Conservation (phyloP, 2,329 filamentous ascomycete species). For the Penicillium psychrosexuale region DNA sequence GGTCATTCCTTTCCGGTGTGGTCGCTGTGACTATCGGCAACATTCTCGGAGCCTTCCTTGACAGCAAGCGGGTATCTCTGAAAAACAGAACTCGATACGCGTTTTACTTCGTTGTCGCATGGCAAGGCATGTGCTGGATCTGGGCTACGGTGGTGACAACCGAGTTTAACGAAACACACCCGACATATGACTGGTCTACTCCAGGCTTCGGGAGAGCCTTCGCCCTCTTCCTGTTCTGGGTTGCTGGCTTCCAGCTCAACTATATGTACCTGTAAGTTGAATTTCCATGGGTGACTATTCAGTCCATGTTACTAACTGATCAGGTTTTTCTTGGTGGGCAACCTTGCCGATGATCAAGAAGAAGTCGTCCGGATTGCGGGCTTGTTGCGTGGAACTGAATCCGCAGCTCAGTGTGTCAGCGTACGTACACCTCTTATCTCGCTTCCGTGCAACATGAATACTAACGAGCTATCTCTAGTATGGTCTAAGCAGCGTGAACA, state of each 20-base stretch:
- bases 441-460: background rate
- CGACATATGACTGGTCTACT: constrained; percentile 64
- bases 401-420: constrained; percentile 68
- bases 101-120: constrained; percentile 49
- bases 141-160: constrained; percentile 67
- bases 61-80: constrained; percentile 55
- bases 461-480: constrained; percentile 46
- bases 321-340: constrained; percentile 67
- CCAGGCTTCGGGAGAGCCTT: constrained; percentile 65
- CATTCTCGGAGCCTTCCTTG: constrained; percentile 63
- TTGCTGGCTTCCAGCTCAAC: constrained; percentile 67
- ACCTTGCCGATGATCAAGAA: constrained; percentile 59
- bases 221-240: constrained; percentile 64
- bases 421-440: constrained; percentile 31
- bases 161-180: constrained; percentile 55
- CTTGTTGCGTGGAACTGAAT: constrained; percentile 67
- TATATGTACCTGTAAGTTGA: constrained; percentile 63
- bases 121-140: constrained; percentile 69
- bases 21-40: constrained; percentile 65
- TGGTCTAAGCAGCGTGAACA: constrained; percentile 58
- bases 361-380: constrained; percentile 68
- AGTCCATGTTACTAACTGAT: constrained; percentile 4
- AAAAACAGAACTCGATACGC: constrained; percentile 54
- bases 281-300: background rate
- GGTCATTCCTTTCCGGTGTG: constrained; percentile 67